phyloP scores from a whole-genome alignment of 164 flowering plant species.

The Stephania yunnanensis region DNA sequence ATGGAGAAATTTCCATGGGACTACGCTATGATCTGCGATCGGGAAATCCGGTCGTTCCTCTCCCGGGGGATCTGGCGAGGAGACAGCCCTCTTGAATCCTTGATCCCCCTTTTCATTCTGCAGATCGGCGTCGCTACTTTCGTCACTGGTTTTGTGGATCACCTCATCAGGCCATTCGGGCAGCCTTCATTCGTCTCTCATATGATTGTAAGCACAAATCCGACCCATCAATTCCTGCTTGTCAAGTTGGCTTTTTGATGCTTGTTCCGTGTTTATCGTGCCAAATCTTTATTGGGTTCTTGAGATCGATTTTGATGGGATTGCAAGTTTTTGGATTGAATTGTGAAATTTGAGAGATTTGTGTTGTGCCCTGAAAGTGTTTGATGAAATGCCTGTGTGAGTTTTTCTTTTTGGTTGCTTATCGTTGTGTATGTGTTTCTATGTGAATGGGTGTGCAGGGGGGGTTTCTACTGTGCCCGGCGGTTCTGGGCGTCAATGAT shows the following conservation, averaged over 20 bases:
- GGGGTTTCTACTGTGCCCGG: conserved; percentile 15
- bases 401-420: neutral
- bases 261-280: too few species aligned
- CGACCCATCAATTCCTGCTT: too few species aligned
- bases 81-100: neutral
- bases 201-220: neutral
- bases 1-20: neutral
- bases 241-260: too few species aligned
- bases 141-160: neutral
- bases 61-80: neutral
- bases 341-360: neutral
- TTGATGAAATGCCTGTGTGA: neutral
- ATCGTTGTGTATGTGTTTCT: neutral
- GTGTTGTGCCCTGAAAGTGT: neutral
- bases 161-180: neutral
- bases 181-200: neutral
- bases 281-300: too few species aligned
- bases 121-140: neutral
- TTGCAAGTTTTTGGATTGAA: too few species aligned
- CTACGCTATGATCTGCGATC: neutral
- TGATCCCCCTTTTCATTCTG: neutral
- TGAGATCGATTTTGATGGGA: too few species aligned
- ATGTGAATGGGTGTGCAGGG: conserved; percentile 8
- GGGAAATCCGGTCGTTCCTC: neutral
- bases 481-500: conserved; percentile 7